A percentile compares a stretch with the other conserved stretches of the same genome.
Conservation (phyloP, 75 land plant genomes). For the Sequoiadendron giganteum region DNA sequence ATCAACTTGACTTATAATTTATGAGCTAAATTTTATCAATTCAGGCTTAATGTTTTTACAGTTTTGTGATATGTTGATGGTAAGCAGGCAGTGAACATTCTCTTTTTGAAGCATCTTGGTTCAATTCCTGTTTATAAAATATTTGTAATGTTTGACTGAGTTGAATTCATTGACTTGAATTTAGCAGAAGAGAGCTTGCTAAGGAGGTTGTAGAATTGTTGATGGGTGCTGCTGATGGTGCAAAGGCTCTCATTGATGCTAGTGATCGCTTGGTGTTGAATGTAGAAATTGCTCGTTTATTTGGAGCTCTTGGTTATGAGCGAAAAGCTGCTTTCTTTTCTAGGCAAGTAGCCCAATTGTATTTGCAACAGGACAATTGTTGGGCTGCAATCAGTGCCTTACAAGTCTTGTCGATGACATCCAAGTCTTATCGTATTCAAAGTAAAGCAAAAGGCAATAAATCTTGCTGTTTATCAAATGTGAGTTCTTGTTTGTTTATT, state of each 20-base stretch:
- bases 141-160: neutral
- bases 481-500: constrained; percentile 24
- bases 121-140: neutral
- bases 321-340: constrained; percentile 97
- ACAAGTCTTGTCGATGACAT: constrained; percentile 77
- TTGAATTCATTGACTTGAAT: neutral
- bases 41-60: neutral
- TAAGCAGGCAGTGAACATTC: neutral
- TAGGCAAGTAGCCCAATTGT: constrained; percentile 89
- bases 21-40: neutral
- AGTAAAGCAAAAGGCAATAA: constrained; percentile 40
- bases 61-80: neutral
- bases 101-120: neutral
- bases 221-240: constrained; percentile 86
- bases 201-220: constrained; percentile 91
- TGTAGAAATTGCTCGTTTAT: constrained; percentile 90
- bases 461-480: constrained; percentile 15
- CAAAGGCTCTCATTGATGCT: constrained; percentile 85
- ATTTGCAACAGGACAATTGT: constrained; percentile 82
- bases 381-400: constrained; percentile 93
- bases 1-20: neutral
- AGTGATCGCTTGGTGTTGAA: constrained; percentile 84
- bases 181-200: constrained; percentile 73
- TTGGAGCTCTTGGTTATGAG: constrained; percentile 85
- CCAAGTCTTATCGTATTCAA: constrained; percentile 82